Percentiles rank a stretch among this genome's conserved stretches.
Conservation (phyloP, 495 filamentous ascomycete genomes). For the Bacidia gigantensis region DNA sequence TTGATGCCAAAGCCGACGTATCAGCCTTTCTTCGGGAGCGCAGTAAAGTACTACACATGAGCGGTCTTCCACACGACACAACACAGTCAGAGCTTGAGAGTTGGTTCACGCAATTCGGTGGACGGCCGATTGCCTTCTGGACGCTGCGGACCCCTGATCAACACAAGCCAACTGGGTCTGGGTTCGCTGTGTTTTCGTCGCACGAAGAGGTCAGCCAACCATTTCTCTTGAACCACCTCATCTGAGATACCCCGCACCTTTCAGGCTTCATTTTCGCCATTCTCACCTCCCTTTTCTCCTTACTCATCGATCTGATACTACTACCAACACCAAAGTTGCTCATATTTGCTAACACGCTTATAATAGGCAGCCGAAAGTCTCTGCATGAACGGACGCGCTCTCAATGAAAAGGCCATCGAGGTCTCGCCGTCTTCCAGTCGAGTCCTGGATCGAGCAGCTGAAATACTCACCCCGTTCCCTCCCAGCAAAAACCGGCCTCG, state of each 20-base stretch:
- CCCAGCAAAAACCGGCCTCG: conserved; percentile 96
- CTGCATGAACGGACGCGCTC: conserved; percentile 95
- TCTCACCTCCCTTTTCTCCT: not conserved
- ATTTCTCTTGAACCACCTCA: not conserved
- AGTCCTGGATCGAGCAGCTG: conserved; percentile 85
- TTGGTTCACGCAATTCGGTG: conserved; percentile 98
- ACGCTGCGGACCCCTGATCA: conserved; percentile 94
- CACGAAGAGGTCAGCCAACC: conserved; percentile 75
- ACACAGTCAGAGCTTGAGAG: conserved; percentile 96
- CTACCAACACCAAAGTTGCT: conserved; percentile 9
- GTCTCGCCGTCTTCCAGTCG: conserved; percentile 92
- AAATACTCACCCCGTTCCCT: conserved; percentile 91
- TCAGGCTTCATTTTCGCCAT: not conserved
- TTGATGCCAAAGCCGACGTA: conserved; percentile 96
- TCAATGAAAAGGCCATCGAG: conserved; percentile 98
- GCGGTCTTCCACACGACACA: conserved; percentile 90
- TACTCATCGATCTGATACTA: not conserved
- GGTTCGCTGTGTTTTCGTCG: conserved; percentile 95
- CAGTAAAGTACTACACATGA: conserved; percentile 96
- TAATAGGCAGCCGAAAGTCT: conserved; percentile 79
- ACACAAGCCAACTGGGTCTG: conserved; percentile 94
- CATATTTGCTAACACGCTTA: conserved; percentile 11
- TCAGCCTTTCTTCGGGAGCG: conserved; percentile 86
- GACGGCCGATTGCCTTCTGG: conserved; percentile 98
- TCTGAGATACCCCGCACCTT: conserved; percentile 3